These are phyloP conservation scores for Microstroma glucosiphilum DNA, from an alignment of 1,284 basidiomycete species.

Conservation along the genomic window DNA sequence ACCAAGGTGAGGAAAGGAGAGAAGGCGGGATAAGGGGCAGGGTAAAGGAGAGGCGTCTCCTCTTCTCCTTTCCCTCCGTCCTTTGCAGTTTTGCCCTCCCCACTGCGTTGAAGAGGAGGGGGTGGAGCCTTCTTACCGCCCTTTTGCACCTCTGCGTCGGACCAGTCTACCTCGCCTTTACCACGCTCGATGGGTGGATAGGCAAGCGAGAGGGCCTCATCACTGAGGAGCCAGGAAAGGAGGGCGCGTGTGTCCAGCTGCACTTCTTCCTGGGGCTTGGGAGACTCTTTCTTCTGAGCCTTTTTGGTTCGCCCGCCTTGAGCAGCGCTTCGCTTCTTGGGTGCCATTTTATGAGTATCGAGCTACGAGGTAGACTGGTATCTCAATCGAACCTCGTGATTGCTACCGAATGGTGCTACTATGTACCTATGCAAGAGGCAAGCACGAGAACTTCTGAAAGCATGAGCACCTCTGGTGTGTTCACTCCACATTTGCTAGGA, in stretches of 20 bases:
- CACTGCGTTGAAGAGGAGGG: neutral
- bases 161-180: conserved; percentile 4
- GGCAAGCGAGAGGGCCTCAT: neutral
- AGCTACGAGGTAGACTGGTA: neutral
- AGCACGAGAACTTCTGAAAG: no score
- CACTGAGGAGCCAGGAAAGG: conserved; percentile 1
- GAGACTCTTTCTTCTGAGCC: neutral
- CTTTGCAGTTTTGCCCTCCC: neutral
- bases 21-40: conserved; percentile 19
- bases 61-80: neutral
- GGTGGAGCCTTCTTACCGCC: neutral
- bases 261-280: neutral
- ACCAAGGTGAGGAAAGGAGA: conserved; percentile 27
- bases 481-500: no score
- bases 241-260: neutral
- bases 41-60: conserved; percentile 12
- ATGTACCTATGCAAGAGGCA: no score
- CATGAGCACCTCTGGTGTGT: no score
- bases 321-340: neutral
- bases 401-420: no score
- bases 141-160: neutral
- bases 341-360: neutral
- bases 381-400: no score
- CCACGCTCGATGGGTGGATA: neutral
- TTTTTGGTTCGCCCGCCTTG: neutral